Base-by-base conservation (phyloP, 495 filamentous ascomycete genomes). In the Podospora tetraspora region DNA sequence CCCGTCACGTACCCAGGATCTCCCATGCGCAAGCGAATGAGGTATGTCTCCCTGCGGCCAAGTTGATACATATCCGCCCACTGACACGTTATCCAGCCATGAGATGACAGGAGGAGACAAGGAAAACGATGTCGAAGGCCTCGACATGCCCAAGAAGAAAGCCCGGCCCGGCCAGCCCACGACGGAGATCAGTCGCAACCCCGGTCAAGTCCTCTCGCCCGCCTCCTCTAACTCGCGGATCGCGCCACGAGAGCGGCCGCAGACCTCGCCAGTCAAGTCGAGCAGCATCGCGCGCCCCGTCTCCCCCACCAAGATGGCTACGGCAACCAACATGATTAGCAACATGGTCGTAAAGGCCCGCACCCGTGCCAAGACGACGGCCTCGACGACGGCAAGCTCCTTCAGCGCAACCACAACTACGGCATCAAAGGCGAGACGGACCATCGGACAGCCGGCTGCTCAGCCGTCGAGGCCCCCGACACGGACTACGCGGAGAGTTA, bases 201-300 rank as follows among this genome's bases (percentile, higher is more conserved):
- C 77, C 8, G 73, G 64, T 74, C 88, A 80, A 77, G 86, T 94
- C 25, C 84, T 95, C 13, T 95, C 92, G 0, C 92, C 92, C 13
- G 90, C 92, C 72, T 92, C 92, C 0, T 87, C 87, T 27, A 95
- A 96, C 75, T 91, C 90, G 2, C 85, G 90, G 29, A 85, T 89
- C 19, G 81, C 88, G 61, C 89, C 78, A 6, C 75, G 76, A 32
- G 70, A 71, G 2, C 61, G 70, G 13, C 58, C 80, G 7, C 69
- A 8, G 8, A n/a, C 69, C 2, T 79, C 80, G 16, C 79, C 82
- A 7, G 68, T 68, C 1, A 80, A 81, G 67, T 71, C 78, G 2
- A 70, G 76, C 23, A 70, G 76, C 23, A 74, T 79, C 30, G 74
- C 78, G 19, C 77, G 80, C 34, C 78, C 80, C 43, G 73, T 74